phyloP scores from a whole-genome alignment of 2,329 filamentous ascomycete species.

The Exophiala sideris region DNA sequence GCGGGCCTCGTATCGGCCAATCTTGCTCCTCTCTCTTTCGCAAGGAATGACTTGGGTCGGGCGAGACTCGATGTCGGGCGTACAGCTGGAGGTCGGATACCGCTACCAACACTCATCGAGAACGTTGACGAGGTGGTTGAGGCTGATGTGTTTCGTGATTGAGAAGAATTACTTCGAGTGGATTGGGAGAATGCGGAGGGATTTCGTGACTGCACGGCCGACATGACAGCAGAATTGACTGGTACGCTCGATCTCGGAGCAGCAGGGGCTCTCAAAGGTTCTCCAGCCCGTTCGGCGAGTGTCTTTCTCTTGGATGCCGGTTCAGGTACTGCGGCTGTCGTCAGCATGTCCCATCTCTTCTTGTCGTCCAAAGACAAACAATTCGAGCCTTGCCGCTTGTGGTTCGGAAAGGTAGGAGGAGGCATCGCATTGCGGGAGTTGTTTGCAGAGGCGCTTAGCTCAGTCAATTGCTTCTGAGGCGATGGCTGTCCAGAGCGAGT shows the following conservation, averaged over 20 bases:
- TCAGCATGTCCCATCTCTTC: constrained; percentile 42
- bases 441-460: constrained; percentile 51
- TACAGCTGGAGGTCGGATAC: constrained; percentile 45
- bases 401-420: constrained; percentile 39
- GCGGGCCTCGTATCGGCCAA: constrained; percentile 40
- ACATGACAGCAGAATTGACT: constrained; percentile 43
- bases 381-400: constrained; percentile 53
- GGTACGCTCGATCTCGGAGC: constrained; percentile 44
- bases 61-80: constrained; percentile 33
- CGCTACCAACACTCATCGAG: constrained; percentile 56
- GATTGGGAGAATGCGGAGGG: constrained; percentile 37
- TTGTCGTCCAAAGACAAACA: constrained; percentile 35
- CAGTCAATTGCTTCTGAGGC: constrained; percentile 40
- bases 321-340: constrained; percentile 44
- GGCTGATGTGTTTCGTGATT: constrained; percentile 44
- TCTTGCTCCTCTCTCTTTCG: constrained; percentile 49
- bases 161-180: constrained; percentile 41
- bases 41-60: constrained; percentile 54
- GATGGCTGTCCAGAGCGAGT: constrained; percentile 31
- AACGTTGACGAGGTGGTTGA: constrained; percentile 51
- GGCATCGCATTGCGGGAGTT: constrained; percentile 52
- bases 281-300: constrained; percentile 53
- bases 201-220: constrained; percentile 41
- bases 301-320: constrained; percentile 61
- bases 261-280: constrained; percentile 45